A percentile compares a stretch with the other conserved stretches of the same genome.
phyloP scores from a whole-genome alignment of 352 stramenopile genomes.

The Pythium sukuiense region DNA sequence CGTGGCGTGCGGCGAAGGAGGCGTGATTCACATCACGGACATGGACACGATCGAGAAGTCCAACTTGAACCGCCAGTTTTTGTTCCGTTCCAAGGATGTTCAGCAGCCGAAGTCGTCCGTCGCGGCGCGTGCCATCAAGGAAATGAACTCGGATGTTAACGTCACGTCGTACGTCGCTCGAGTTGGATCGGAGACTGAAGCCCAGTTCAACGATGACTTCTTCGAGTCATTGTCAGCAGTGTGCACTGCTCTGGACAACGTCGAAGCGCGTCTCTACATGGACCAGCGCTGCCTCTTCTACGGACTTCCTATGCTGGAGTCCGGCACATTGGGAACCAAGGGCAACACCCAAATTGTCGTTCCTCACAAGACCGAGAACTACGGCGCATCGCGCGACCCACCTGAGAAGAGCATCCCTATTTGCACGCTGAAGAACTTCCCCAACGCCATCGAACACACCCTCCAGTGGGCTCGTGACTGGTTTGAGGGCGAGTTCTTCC shows the following conservation, averaged over 20 bases:
- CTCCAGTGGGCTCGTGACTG: constrained; percentile 98
- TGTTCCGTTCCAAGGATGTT: constrained; percentile 98
- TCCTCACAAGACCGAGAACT: constrained; percentile 94
- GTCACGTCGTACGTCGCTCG: constrained; percentile 86
- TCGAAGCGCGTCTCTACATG: constrained; percentile 98
- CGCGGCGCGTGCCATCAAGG: constrained; percentile 89
- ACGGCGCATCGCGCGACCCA: constrained; percentile 97
- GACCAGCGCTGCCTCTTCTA: constrained; percentile 97
- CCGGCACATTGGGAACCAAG: constrained; percentile 98
- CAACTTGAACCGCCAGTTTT: constrained; percentile 98
- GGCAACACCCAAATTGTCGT: constrained; percentile 95
- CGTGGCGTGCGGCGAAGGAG: constrained; percentile 85
- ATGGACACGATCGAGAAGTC: constrained; percentile 99
- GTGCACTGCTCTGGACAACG: constrained; percentile 98
- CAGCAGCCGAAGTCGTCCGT: constrained; percentile 95
- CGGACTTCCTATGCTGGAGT: constrained; percentile 98
- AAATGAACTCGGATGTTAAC: constrained; percentile 96
- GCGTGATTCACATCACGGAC: constrained; percentile 96
- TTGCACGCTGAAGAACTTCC: constrained; percentile 99
- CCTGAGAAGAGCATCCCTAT: constrained; percentile 99
- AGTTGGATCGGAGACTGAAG: constrained; percentile 94
- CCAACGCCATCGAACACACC: constrained; percentile 99
- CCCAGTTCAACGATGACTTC: constrained; percentile 98
- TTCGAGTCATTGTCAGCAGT: constrained; percentile 94
- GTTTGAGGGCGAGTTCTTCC: constrained; percentile 99